Base-by-base conservation (phyloP, 148 eudicot genomes). In the Vaccinium macrocarpon region DNA sequence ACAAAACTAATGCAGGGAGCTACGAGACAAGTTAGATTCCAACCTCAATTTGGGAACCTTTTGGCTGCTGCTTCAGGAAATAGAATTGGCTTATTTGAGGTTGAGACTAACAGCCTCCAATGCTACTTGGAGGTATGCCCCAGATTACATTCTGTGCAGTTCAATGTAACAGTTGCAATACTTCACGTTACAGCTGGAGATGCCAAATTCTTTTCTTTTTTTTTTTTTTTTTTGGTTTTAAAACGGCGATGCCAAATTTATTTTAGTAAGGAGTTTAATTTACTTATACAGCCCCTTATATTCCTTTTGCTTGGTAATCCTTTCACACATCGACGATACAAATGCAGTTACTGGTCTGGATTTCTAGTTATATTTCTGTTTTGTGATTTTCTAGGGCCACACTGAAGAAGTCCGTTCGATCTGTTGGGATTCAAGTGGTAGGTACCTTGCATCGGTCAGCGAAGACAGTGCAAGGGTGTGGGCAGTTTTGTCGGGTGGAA, bases 401-500 rank as follows among this genome's bases (percentile, higher is more conserved):
- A 68, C 46, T 77, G 77, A 80, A 32, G 91, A 87, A 55, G 87
- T 92, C 52, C 87, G 78, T 56, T 90, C 88, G 18, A 81, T 91
- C 6, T 86, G 93, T 83, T 92, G 94, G 94, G 91, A 89, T 85
- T 42, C 52, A 21, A 88, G 82, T 61, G 94, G 94, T 35, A 83
- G 82, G 61, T 87, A 87, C 81, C 61, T 92, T 23, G 94, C 87
- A 21, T 85, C 93, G 8, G 91, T 89, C 8, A 87, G 94, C 49
- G 86, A 89, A 74, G 94, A 91, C 52, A 82, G 86, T 79, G 89
- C 86, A 61, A 83, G 88, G 11, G 62, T 92, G n/a, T 92, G 94
- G 94, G 87, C 93, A 13, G 11, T 76, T 35, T 29, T 16, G 18
- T 78, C 80, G 5, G 91, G 87, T 25, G 87, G 84, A 29, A 85